Percentiles rank a stretch among this genome's conserved stretches.
phyloP scores from a whole-genome alignment of 2,329 filamentous ascomycete genomes.

The Tolypocladium ovalisporum region DNA sequence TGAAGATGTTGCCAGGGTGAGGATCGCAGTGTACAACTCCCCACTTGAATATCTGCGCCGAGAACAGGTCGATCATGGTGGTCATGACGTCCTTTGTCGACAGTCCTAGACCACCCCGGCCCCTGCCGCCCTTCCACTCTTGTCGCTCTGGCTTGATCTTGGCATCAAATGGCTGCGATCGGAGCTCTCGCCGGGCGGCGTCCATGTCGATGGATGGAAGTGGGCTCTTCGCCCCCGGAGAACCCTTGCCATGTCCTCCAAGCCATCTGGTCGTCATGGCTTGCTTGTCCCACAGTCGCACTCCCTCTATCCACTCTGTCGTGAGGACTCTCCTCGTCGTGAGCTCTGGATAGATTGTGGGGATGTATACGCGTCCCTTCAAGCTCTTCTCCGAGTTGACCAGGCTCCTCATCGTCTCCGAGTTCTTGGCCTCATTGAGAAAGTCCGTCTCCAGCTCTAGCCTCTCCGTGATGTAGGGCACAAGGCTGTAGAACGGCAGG shows the following conservation, averaged over 20 bases:
- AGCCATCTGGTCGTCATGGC: conserved; percentile 68
- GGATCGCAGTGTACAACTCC: conserved; percentile 93
- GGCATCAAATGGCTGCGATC: conserved; percentile 41
- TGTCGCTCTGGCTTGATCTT: conserved; percentile 70
- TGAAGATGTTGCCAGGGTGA: conserved; percentile 94
- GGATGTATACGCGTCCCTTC: conserved; percentile 75
- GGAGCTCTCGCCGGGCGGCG: conserved; percentile 31
- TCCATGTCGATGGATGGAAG: conserved; percentile 42
- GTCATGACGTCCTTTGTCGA: conserved; percentile 82
- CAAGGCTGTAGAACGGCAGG: conserved; percentile 80
- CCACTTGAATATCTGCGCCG: conserved; percentile 97
- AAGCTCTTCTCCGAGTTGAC: conserved; percentile 67
- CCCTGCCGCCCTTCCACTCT: conserved; percentile 62
- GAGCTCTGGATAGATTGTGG: conserved; percentile 71
- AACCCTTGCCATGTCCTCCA: conserved; percentile 65
- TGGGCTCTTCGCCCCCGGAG: conserved; percentile 62
- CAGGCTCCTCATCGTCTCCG: conserved; percentile 69
- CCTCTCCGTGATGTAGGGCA: conserved; percentile 90
- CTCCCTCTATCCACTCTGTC: conserved; percentile 95
- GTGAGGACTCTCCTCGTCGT: conserved; percentile 79
- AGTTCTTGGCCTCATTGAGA: conserved; percentile 80
- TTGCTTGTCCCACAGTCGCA: conserved; percentile 85
- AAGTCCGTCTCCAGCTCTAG: conserved; percentile 92
- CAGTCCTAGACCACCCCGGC: conserved; percentile 73
- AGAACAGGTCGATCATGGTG: conserved; percentile 92